Conservation (phyloP, 225 moss, liverwort and hornwort species). For the Lunularia cruciata region DNA sequence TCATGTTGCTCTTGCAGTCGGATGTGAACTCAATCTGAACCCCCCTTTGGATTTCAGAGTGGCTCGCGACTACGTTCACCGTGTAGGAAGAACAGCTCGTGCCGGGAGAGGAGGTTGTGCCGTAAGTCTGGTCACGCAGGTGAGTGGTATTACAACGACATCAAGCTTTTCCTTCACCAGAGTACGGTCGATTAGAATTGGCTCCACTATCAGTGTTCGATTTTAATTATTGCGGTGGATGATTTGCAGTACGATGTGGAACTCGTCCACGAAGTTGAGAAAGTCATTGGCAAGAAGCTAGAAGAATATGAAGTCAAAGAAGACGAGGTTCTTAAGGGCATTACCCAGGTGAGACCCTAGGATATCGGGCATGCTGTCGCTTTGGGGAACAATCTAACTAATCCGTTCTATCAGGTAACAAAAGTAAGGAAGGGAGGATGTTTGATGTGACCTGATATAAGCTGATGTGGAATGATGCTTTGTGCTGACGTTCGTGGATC, state of each 20-base stretch:
- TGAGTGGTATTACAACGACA: constrained; percentile 7
- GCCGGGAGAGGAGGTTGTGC: constrained; percentile 95
- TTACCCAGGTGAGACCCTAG: constrained; percentile 58
- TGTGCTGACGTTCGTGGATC: neutral
- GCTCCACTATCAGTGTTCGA: neutral
- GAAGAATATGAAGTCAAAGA: constrained; percentile 81
- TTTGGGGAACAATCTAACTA: neutral
- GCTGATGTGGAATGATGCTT: neutral
- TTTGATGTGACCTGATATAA: neutral
- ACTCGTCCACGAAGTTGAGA: constrained; percentile 87
- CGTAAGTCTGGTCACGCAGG: constrained; percentile 92
- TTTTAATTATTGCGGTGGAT: neutral
- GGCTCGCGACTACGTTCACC: constrained; percentile 90
- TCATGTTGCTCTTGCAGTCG: neutral
- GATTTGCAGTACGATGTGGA: constrained; percentile 79
- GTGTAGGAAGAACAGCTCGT: constrained; percentile 97
- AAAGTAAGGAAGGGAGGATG: neutral
- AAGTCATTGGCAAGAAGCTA: constrained; percentile 68
- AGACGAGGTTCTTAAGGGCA: constrained; percentile 80
- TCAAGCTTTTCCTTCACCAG: neutral
- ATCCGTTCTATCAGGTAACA: neutral
- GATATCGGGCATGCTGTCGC: neutral
- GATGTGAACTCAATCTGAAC: too few species aligned
- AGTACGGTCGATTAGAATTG: neutral
- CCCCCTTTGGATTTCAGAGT: constrained; percentile 44